Evolutionary conservation across 441 rosid genomes (phyloP).

Genomic region (Croton setiger): DNA sequence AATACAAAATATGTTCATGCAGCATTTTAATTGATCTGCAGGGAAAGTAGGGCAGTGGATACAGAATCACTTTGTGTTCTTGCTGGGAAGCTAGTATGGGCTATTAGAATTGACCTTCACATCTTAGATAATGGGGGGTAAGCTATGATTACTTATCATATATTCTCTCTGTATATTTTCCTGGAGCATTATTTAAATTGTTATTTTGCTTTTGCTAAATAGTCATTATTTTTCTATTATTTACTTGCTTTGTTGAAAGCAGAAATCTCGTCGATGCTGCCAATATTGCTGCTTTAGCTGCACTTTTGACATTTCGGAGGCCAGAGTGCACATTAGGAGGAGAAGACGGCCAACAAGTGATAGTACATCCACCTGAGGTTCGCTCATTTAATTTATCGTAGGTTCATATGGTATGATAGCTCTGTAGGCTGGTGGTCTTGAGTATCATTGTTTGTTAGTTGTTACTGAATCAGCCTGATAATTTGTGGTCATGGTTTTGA

Average conservation of each 20-base stretch:
- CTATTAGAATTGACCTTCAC: slow-evolving; percentile 88
- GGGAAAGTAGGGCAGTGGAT: slow-evolving; percentile 98
- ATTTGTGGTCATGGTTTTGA: background rate
- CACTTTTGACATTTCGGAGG: slow-evolving; percentile 78
- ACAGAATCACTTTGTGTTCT: slow-evolving; percentile 89
- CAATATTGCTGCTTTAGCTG: slow-evolving; percentile 89
- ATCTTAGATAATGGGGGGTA: slow-evolving; percentile 97
- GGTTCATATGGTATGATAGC: background rate
- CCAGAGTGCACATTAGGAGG: slow-evolving; percentile 92
- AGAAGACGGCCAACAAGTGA: slow-evolving; percentile 76
- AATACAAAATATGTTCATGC: slow-evolving; percentile 10
- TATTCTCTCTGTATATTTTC: slow-evolving; percentile 5
- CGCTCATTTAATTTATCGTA: slow-evolving; percentile 15
- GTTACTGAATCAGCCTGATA: background rate
- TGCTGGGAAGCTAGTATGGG: slow-evolving; percentile 92
- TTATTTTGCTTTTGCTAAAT: slow-evolving; percentile 12
- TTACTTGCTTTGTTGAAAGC: slow-evolving; percentile 12
- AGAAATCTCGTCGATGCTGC: slow-evolving; percentile 98
- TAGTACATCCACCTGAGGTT: slow-evolving; percentile 84
- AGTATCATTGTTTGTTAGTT: background rate
- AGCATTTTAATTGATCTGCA: slow-evolving; percentile 35
- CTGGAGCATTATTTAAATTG: background rate
- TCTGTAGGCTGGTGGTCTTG: background rate
- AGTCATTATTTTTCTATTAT: too few species aligned
- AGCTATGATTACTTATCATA: slow-evolving; percentile 13